phyloP scores from a whole-genome alignment of 352 stramenopile genomes.

The Aphanomyces cochlioides region DNA sequence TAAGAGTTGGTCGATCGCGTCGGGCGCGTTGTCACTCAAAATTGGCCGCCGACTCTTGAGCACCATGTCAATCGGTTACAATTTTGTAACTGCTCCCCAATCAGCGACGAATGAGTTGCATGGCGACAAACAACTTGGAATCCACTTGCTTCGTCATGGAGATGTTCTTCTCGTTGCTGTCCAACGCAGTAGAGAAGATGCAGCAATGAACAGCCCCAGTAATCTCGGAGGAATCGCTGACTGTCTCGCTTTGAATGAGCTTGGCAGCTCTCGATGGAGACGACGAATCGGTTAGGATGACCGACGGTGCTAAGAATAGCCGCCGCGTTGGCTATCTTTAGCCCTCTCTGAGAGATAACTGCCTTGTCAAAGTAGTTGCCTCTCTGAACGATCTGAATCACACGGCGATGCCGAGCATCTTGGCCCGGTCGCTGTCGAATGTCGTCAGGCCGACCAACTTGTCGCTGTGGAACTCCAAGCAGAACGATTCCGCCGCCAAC shows the following conservation, averaged over 20 bases:
- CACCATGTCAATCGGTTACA: neutral
- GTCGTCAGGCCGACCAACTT: slow-evolving; percentile 43
- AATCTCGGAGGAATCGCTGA: too few species aligned
- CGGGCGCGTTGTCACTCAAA: slow-evolving; percentile 4
- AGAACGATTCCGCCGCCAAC: slow-evolving; percentile 61
- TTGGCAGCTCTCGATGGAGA: too few species aligned
- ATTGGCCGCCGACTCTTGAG: neutral
- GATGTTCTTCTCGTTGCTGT: too few species aligned
- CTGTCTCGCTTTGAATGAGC: too few species aligned
- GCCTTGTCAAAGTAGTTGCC: slow-evolving; percentile 17
- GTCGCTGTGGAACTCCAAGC: slow-evolving; percentile 63
- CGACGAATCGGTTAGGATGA: too few species aligned
- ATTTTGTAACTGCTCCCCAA: neutral
- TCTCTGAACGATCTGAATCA: neutral
- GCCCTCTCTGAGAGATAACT: neutral
- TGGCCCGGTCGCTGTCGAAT: neutral
- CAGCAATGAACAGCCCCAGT: too few species aligned
- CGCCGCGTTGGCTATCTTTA: too few species aligned
- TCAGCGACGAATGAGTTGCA: too few species aligned
- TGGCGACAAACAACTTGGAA: too few species aligned
- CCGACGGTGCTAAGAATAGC: too few species aligned
- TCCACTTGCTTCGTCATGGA: too few species aligned
- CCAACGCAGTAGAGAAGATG: too few species aligned
- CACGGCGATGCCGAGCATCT: slow-evolving; percentile 20
- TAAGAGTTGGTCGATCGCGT: neutral